Base-by-base conservation (phyloP, 352 stramenopile genomes). In the Thalassiosira hispida region DNA sequence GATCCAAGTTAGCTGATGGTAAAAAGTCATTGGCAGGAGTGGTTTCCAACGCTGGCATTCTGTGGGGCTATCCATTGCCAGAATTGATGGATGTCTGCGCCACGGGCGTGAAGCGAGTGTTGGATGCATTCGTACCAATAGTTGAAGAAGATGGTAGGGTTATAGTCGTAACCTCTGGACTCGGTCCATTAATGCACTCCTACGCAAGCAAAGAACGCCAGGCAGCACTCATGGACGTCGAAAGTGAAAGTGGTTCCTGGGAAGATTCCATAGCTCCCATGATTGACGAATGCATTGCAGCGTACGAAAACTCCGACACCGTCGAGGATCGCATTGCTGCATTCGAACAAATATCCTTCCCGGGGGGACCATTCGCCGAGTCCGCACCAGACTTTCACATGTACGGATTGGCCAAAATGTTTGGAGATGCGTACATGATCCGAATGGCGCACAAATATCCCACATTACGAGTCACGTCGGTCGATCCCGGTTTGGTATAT, bases 371-470 rank as follows among this genome's bases (percentile, higher is more conserved):
- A 11, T 82, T 82, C 56, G 66, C 74, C n/a, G 66, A 73, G 0
- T 23, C 66, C 1, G 74, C 67, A 9, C 74, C 74, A 0, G 74
- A 78, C 52, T 82, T 82, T 78, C 74, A 82, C 52, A 77, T 77
- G 74, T 82, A 82, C 46, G 74, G 74, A 18, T 31, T 82, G 14
- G 14, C 74, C 14, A 82, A 82, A 60, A 82, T 82, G 74, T 82
- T 82, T 69, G 74, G 65, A 0, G 74, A 82, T 64, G 65, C 67
- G 0, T 73, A 78, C 59, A 82, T 82, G 74, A 14, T 44, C 3
- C 20, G 20, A 8, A 12, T 73, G 23, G 44, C 74, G 2, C n/a
- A 35, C 18, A 44, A 51, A 12, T 67, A 77, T 76, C 73, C 74
- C 2, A 78, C 73, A 8, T 55, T 73, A 29, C 40, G 60, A 27